Evolutionary conservation across 345 rosid species (phyloP).

Genomic region (Rhizophora apiculata): DNA sequence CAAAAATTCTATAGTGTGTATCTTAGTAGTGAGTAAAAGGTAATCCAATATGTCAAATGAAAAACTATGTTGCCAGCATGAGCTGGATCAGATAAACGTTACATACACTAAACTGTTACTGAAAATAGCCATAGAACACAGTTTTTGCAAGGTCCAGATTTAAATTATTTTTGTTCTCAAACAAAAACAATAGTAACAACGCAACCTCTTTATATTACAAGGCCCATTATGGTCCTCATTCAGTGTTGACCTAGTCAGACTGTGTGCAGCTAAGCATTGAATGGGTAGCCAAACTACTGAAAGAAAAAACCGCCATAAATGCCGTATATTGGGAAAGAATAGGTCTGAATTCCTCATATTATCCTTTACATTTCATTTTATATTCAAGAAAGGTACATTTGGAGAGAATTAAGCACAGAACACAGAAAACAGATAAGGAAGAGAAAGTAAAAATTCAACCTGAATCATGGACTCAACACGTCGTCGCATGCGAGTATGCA

Average conservation of each 20-base stretch:
- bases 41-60: too few relatives aligned
- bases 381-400: background rate
- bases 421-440: background rate
- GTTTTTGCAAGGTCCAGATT: background rate
- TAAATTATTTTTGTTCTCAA: background rate
- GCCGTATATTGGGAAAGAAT: background rate
- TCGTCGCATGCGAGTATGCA: constrained; percentile 95
- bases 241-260: background rate
- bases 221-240: background rate
- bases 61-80: background rate
- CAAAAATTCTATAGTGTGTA: too few relatives aligned
- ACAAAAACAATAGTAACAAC: too few relatives aligned
- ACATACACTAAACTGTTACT: background rate
- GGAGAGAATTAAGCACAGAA: background rate
- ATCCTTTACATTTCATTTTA: background rate
- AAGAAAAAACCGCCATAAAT: background rate
- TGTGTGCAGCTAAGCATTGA: background rate
- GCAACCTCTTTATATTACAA: background rate
- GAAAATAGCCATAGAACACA: background rate
- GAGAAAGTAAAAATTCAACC: constrained; percentile 35
- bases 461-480: constrained; percentile 89
- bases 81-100: background rate
- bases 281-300: background rate
- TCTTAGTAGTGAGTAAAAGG: too few relatives aligned
- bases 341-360: background rate